phyloP scores from a whole-genome alignment of 345 rosid genomes.

The Lepidium sativum region DNA sequence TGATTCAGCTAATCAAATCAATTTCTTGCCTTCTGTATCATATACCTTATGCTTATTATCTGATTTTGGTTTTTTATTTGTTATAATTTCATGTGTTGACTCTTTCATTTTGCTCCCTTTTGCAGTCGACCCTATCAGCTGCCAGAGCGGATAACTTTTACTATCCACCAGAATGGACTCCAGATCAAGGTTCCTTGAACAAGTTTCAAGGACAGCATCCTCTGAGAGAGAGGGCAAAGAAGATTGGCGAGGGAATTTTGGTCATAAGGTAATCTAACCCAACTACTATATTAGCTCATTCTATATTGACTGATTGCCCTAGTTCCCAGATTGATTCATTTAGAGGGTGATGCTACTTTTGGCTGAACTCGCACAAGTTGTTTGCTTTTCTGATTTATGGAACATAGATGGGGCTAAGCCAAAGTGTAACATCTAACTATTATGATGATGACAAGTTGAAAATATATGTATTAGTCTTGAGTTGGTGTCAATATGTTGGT shows the following conservation, averaged over 20 bases:
- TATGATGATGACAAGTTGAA: background rate
- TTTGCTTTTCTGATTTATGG: background rate
- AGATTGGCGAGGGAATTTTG: slow-evolving; percentile 86
- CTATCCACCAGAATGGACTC: slow-evolving; percentile 96
- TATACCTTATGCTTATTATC: background rate
- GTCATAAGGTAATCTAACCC: slow-evolving; percentile 56
- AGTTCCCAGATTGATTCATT: background rate
- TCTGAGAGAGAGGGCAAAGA: slow-evolving; percentile 83
- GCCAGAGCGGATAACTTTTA: slow-evolving; percentile 97
- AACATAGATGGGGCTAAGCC: background rate
- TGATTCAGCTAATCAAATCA: background rate
- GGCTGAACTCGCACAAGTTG: background rate
- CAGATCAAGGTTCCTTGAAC: slow-evolving; percentile 87
- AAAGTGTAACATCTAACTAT: background rate
- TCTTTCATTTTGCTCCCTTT: background rate
- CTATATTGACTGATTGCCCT: background rate
- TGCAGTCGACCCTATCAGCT: slow-evolving; percentile 93
- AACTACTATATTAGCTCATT: background rate
- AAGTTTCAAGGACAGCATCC: slow-evolving; percentile 98
- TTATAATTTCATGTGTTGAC: background rate
- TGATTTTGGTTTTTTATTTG: background rate
- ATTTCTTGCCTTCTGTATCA: background rate
- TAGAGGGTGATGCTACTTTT: background rate
- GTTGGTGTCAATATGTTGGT: background rate
- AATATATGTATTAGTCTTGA: background rate